phyloP scores from a whole-genome alignment of 73 alveolate species.

The Chromera velia region DNA sequence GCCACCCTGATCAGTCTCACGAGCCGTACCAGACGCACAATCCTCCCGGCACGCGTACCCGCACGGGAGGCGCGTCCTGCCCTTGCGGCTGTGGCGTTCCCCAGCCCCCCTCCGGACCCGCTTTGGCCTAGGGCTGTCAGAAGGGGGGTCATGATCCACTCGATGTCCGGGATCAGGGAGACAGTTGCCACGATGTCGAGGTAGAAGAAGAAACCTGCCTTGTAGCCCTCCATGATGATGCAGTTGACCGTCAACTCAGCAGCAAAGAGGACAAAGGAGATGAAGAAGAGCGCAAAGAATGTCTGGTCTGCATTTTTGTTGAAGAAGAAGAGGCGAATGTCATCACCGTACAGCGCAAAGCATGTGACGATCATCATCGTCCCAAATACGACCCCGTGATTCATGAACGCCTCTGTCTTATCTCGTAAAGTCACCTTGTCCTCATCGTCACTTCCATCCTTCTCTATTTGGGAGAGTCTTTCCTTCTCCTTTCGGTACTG shows the following conservation, averaged over 20 bases:
- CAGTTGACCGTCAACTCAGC: background rate
- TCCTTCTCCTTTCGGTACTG: no score
- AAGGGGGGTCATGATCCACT: background rate
- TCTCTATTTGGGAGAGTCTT: no score
- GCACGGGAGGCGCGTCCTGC: background rate
- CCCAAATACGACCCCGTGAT: no score
- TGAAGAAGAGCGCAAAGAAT: background rate
- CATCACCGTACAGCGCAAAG: background rate
- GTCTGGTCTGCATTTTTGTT: background rate
- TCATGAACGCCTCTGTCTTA: no score
- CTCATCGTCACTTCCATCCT: no score
- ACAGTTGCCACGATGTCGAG: constrained; percentile 78
- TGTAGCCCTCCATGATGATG: constrained; percentile 47
- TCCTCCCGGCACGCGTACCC: background rate
- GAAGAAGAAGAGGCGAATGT: background rate
- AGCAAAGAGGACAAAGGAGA: background rate
- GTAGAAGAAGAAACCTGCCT: constrained; percentile 77
- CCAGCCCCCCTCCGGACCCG: background rate
- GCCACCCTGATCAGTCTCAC: background rate
- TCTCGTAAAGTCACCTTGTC: no score
- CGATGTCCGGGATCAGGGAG: constrained; percentile 54
- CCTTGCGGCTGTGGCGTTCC: background rate
- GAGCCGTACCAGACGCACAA: background rate
- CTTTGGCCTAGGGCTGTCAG: background rate
- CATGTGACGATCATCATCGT: background rate